Conservation (phyloP, 805 yeast genomes). For the Scheffersomyces amazonensis region DNA sequence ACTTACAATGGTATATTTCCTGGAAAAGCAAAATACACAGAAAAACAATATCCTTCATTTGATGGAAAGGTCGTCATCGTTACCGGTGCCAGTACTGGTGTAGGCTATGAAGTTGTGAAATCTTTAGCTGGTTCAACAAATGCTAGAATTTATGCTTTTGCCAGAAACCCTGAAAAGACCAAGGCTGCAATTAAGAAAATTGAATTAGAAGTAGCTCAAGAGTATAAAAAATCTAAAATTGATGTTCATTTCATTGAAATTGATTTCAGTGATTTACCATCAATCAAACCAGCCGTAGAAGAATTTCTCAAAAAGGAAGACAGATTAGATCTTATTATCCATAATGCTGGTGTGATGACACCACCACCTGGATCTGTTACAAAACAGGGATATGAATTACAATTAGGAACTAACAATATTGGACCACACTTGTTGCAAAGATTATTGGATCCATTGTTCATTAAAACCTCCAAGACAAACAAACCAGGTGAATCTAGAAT, state of each 20-base stretch:
- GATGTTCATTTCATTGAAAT: constrained; percentile 10
- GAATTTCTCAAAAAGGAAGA: constrained; percentile 12
- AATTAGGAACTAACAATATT: constrained; percentile 28
- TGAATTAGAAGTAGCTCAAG: constrained; percentile 16
- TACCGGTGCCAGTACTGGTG: constrained; percentile 40
- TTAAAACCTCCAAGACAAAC: constrained; percentile 20
- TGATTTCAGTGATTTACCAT: constrained; percentile 39
- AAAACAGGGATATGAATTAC: constrained; percentile 36
- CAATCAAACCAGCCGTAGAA: constrained; percentile 36
- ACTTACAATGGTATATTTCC: constrained; percentile 5
- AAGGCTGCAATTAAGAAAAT: constrained; percentile 22
- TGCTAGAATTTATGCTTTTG: constrained; percentile 31
- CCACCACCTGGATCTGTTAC: constrained; percentile 17
- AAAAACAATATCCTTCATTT: constrained; percentile 24
- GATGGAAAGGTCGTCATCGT: constrained; percentile 35
- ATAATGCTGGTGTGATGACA: constrained; percentile 26
- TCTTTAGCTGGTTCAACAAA: constrained; percentile 26
- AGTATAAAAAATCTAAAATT: constrained; percentile 4
- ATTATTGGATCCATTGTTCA: constrained; percentile 7
- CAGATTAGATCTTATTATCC: constrained; percentile 19
- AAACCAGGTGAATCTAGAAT: constrained; percentile 22
- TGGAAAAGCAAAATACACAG: constrained; percentile 7
- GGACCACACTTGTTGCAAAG: constrained; percentile 9
- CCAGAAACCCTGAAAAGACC: constrained; percentile 32
- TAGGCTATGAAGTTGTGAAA: constrained; percentile 25